These are phyloP conservation scores for Alternaria postmessia DNA, from an alignment of 2,329 filamentous ascomycete species.

Conservation along the genomic window DNA sequence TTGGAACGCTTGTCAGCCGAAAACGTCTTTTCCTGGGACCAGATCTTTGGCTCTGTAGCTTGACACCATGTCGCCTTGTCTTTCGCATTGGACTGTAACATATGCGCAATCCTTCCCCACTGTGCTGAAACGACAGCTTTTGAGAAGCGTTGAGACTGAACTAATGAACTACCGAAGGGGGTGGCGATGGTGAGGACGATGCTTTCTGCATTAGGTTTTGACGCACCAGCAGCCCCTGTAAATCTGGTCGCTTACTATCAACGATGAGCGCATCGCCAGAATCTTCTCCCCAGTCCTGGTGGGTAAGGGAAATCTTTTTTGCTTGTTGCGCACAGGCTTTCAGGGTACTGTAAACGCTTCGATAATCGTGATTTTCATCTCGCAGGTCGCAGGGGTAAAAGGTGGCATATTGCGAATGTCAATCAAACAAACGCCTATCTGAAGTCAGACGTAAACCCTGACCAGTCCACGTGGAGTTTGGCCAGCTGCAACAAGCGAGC, in stretches of 20 bases:
- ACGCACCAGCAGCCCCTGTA: slow-evolving; percentile 30
- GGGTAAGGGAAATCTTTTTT: slow-evolving; percentile 9
- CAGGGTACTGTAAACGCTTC: background rate
- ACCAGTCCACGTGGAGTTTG: slow-evolving; percentile 39
- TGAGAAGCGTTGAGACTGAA: slow-evolving; percentile 17
- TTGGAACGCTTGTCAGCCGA: slow-evolving; percentile 28
- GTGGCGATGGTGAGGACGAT: slow-evolving; percentile 26
- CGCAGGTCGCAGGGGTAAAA: slow-evolving; percentile 28
- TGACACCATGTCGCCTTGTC: background rate
- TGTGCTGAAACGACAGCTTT: slow-evolving; percentile 29
- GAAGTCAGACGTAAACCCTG: slow-evolving; percentile 36
- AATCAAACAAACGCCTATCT: slow-evolving; percentile 33
- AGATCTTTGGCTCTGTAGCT: slow-evolving; percentile 17
- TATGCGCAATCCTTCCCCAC: slow-evolving; percentile 24
- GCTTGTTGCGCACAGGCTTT: slow-evolving; percentile 6
- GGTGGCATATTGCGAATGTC: slow-evolving; percentile 35
- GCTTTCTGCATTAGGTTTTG: slow-evolving; percentile 28
- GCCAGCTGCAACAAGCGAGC: slow-evolving; percentile 27
- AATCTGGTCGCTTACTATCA: slow-evolving; percentile 26
- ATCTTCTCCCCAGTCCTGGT: background rate
- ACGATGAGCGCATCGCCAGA: slow-evolving; percentile 17
- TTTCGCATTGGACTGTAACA: slow-evolving; percentile 28
- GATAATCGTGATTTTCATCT: slow-evolving; percentile 15
- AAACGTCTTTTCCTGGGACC: slow-evolving; percentile 17
- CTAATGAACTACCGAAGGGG: slow-evolving; percentile 24